Evolutionary conservation across 1,284 basidiomycete genomes (phyloP).

Genomic region (Xanthoconium separans): DNA sequence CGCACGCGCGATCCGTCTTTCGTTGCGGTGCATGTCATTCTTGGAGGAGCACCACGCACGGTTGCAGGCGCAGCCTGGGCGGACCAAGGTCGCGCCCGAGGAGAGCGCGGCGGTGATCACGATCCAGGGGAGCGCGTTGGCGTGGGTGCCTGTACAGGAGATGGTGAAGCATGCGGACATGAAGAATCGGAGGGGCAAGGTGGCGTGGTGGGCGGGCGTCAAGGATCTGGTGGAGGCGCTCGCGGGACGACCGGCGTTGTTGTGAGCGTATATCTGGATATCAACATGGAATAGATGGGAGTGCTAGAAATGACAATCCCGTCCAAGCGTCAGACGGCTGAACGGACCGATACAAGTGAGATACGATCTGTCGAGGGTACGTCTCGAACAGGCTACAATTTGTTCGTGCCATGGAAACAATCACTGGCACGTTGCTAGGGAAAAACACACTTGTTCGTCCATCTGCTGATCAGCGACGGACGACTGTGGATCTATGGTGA

Average conservation of each 20-base stretch:
- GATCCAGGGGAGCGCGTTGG: constrained; percentile 79
- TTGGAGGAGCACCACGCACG: constrained; percentile 77
- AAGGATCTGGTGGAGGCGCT: constrained; percentile 75
- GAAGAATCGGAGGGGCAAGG: constrained; percentile 82
- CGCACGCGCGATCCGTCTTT: constrained; percentile 87
- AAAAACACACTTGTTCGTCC: no score
- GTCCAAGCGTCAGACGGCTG: no score
- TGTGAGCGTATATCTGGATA: constrained; percentile 7
- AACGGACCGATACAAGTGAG: no score
- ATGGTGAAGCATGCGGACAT: constrained; percentile 89
- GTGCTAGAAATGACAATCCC: no score
- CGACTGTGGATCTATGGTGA: no score
- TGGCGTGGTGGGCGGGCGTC: constrained; percentile 78
- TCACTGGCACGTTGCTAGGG: no score
- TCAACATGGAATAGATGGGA: not conserved
- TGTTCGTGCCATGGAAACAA: no score
- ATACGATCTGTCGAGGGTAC: no score
- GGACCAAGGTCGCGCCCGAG: constrained; percentile 49
- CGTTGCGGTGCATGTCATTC: constrained; percentile 93
- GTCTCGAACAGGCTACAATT: no score
- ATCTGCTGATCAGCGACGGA: no score
- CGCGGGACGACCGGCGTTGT: constrained; percentile 58
- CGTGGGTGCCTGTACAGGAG: constrained; percentile 82
- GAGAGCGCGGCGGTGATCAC: constrained; percentile 90
- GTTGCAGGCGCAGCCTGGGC: constrained; percentile 46